phyloP scores from a whole-genome alignment of 2,329 filamentous ascomycete genomes.

The Exophiala lecanii-corni region DNA sequence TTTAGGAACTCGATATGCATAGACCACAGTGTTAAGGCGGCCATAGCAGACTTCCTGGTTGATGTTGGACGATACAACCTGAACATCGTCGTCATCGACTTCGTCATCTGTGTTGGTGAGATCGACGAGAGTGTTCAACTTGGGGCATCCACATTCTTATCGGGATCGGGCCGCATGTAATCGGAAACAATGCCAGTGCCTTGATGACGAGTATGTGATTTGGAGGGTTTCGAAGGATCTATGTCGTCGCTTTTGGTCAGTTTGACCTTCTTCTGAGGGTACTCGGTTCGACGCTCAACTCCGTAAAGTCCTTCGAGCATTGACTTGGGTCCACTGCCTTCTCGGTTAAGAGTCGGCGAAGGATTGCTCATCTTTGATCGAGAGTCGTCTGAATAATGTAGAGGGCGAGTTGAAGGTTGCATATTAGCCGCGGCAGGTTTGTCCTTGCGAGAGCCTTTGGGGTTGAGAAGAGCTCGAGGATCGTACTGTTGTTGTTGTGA shows the following conservation, averaged over 20 bases:
- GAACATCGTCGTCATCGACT: constrained; percentile 49
- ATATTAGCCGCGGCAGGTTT: background rate
- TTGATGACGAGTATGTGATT: constrained; percentile 36
- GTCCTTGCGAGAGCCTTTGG: background rate
- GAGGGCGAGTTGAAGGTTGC: background rate
- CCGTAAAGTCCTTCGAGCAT: constrained; percentile 73
- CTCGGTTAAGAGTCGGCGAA: background rate
- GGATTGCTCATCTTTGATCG: background rate
- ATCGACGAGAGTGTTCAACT: constrained; percentile 36
- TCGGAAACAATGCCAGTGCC: constrained; percentile 57
- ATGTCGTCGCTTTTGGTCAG: constrained; percentile 31
- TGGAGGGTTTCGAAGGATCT: constrained; percentile 15
- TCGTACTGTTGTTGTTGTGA: background rate
- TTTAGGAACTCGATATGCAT: constrained; percentile 24
- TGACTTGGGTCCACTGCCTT: constrained; percentile 31
- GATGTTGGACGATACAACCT: constrained; percentile 25
- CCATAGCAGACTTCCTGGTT: constrained; percentile 28
- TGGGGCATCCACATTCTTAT: constrained; percentile 46
- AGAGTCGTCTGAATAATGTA: background rate
- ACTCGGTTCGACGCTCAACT: constrained; percentile 61
- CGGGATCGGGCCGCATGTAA: constrained; percentile 60
- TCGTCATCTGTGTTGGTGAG: constrained; percentile 21
- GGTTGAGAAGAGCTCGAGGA: constrained; percentile 9
- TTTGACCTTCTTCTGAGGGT: constrained; percentile 64
- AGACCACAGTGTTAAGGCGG: constrained; percentile 18